Base-by-base conservation (phyloP, 805 yeast genomes). In the Candida maesae region DNA sequence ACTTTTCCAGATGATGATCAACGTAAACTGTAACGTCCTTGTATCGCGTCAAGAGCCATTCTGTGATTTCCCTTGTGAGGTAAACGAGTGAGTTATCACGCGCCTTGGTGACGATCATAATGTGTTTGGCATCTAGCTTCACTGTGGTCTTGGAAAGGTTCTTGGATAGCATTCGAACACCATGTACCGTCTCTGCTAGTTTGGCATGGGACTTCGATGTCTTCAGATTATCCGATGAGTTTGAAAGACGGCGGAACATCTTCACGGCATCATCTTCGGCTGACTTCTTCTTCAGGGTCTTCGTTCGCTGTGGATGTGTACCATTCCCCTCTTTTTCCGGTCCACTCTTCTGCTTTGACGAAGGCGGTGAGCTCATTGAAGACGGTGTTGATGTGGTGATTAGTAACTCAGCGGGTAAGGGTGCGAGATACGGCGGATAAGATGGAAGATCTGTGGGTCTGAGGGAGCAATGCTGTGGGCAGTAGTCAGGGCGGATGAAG, bases 101-200 rank as follows among this genome's bases (percentile, higher is more conserved):
- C 1, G 95, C 93, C 60, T 88, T 88, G n/a, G 96, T 88, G 15
- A 89, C 89, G 12, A 88, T 77, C 78, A 88, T 73, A 15, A 88
- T 77, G 14, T 85, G 78, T 33, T 74, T 73, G 15, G 84, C 79
- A 41, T 82, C 81, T 16, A 88, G 61, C 51, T 79, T 80, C 20
- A 88, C 79, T 4, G 84, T 81, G 4, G 90, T 85, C 49, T 78
- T 77, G 39, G 79, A 71, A 28, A 85, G 63, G 58, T 82, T 82
- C 47, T 79, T 80, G n/a, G 86, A 83, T 44, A 85, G 66, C 67
- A 80, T 71, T 34, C 93, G 70, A 6, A 85, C 90, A 3, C 88
- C 89, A 57, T 84, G 83, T 4, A 89, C 93, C 8, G 91, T 82
- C 47, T 84, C 82, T 2, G 89, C 86, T 51, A 84, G 65, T 53